A percentile compares a stretch with the other conserved stretches of the same genome.
These are phyloP conservation scores for Ophiostoma ulmi DNA, from an alignment of 2,329 filamentous ascomycete genomes.

Conservation along the genomic window DNA sequence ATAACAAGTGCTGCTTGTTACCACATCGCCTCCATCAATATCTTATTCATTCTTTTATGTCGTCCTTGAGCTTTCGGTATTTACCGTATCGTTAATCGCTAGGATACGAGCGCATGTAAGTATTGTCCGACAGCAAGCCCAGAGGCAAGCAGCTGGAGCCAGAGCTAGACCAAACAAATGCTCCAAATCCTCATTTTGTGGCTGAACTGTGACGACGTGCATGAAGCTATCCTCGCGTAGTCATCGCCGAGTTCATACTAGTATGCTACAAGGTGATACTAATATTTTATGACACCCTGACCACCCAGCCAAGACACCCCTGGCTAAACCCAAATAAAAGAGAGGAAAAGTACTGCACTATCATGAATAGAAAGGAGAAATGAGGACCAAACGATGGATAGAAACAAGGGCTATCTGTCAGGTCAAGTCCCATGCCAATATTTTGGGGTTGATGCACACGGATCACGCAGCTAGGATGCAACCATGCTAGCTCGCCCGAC, in stretches of 20 bases:
- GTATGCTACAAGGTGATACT: neutral
- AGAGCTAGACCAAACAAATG: neutral
- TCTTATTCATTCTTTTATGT: neutral
- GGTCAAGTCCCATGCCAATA: conserved; percentile 4
- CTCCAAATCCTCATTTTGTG: neutral
- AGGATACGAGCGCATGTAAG: neutral
- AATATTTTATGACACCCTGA: neutral
- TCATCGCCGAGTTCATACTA: neutral
- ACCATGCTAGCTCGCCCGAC: neutral
- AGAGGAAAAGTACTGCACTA: conserved; percentile 5
- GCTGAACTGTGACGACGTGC: neutral
- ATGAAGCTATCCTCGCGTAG: neutral
- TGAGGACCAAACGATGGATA: neutral
- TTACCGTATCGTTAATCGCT: neutral
- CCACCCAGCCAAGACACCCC: neutral
- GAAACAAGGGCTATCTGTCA: conserved; percentile 4
- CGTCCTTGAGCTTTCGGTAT: no score
- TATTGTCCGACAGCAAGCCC: neutral
- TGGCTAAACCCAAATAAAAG: neutral
- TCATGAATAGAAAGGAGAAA: neutral
- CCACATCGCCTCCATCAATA: neutral
- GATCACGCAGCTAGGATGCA: conserved; percentile 4
- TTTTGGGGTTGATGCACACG: conserved; percentile 2
- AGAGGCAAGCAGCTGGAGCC: neutral
- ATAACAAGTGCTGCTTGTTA: neutral